Percentiles rank a stretch among this genome's conserved stretches.
These are phyloP conservation scores for Tetrahymena elliotti DNA, from an alignment of 73 alveolate species.

Conservation along the genomic window DNA sequence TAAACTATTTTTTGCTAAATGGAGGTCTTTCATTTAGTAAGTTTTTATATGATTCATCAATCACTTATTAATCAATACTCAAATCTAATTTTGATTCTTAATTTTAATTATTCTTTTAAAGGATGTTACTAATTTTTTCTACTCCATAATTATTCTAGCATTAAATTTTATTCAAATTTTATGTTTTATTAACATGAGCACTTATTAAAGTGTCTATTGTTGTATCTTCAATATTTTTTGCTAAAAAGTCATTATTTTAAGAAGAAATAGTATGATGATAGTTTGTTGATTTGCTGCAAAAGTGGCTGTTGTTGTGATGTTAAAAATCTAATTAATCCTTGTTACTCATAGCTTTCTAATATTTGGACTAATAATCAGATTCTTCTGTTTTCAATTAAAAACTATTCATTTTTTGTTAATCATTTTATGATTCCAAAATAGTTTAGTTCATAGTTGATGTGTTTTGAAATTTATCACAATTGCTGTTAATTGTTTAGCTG, in stretches of 20 bases:
- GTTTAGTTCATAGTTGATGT: neutral
- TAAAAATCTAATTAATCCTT: neutral
- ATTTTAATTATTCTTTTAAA: neutral
- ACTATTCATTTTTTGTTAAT: neutral
- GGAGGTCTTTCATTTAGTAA: neutral
- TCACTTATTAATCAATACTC: neutral
- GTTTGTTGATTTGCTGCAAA: neutral
- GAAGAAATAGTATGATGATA: neutral
- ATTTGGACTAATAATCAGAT: neutral
- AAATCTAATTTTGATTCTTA: neutral
- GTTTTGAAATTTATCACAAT: neutral
- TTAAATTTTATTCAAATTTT: neutral
- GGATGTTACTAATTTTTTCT: neutral
- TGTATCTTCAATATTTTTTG: neutral
- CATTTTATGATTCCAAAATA: neutral
- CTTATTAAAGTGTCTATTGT: neutral
- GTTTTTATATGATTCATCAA: neutral
- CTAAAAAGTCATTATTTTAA: neutral
- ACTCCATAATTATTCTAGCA: neutral
- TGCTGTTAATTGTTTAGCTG: neutral
- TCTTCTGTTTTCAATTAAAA: neutral
- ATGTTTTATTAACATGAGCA: neutral
- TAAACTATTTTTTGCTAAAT: neutral
- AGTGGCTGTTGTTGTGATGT: neutral
- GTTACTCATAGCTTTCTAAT: too few species aligned